phyloP scores from a whole-genome alignment of 163 green algal genomes.

The Picocystis sp. region DNA sequence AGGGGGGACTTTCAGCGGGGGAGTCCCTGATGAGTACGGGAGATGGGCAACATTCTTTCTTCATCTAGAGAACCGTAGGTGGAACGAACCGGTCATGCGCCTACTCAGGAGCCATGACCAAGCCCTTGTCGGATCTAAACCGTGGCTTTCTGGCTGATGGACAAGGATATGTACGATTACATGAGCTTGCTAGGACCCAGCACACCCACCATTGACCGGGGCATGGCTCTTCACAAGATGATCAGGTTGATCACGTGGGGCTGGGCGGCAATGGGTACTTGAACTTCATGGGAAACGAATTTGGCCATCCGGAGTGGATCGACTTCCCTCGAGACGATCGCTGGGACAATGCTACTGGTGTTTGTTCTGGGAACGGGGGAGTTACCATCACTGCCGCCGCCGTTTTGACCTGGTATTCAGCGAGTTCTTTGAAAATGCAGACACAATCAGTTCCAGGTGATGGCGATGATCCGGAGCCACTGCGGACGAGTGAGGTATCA shows the following conservation, averaged over 20 bases:
- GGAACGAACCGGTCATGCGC: constrained; percentile 71
- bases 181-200: constrained; percentile 3
- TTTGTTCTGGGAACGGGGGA: constrained; percentile 64
- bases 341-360: constrained; percentile 15
- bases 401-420: constrained; percentile 68
- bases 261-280: constrained; percentile 83
- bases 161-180: constrained; percentile 56
- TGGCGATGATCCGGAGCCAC: constrained; percentile 15
- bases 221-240: constrained; percentile 89
- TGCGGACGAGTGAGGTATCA: constrained; percentile 56
- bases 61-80: constrained; percentile 85
- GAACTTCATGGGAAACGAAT: constrained; percentile 99
- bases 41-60: constrained; percentile 80
- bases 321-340: constrained; percentile 74
- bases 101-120: constrained; percentile 88
- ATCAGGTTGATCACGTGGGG: constrained; percentile 76
- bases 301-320: constrained; percentile 79
- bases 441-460: constrained; percentile 13
- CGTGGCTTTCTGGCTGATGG: constrained; percentile 96
- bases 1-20: constrained; percentile 18
- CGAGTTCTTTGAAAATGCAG: constrained; percentile 15
- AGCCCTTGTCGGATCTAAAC: constrained; percentile 67
- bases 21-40: constrained; percentile 62
- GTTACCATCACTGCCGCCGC: constrained; percentile 65
- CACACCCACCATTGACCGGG: constrained; percentile 48